These are phyloP conservation scores for Plenodomus biglobosus DNA, from an alignment of 2,329 filamentous ascomycete genomes.

Conservation along the genomic window DNA sequence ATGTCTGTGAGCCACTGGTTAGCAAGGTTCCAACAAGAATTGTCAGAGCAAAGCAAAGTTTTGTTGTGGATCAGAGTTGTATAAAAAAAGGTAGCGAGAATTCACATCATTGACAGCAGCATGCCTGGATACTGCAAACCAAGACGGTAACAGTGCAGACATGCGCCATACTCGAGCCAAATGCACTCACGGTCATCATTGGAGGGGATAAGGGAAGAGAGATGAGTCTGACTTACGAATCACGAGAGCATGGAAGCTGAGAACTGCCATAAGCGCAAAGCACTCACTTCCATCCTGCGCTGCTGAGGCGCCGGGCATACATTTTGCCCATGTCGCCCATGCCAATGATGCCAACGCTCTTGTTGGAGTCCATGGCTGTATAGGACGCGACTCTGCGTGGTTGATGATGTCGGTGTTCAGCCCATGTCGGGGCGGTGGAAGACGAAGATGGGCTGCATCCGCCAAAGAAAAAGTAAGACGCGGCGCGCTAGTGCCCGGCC, in stretches of 20 bases:
- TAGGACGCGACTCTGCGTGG: slow-evolving; percentile 25
- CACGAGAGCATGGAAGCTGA: slow-evolving; percentile 7
- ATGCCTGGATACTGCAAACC: slow-evolving; percentile 60
- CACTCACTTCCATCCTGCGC: slow-evolving; percentile 93
- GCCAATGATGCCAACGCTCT: slow-evolving; percentile 89
- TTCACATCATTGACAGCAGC: slow-evolving; percentile 95
- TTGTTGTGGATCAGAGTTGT: slow-evolving; percentile 70
- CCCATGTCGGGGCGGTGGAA: slow-evolving; percentile 27
- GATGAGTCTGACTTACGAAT: slow-evolving; percentile 31
- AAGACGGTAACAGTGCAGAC: slow-evolving; percentile 71
- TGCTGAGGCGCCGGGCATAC: slow-evolving; percentile 86
- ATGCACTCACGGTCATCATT: slow-evolving; percentile 99
- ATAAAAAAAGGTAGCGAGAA: slow-evolving; percentile 94
- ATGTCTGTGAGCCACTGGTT: slow-evolving; percentile 37
- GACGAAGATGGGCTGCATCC: slow-evolving; percentile 8
- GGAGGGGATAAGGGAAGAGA: slow-evolving; percentile 25
- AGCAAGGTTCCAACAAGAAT: slow-evolving; percentile 27
- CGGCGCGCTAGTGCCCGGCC: slow-evolving; percentile 16
- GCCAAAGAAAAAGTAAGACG: slow-evolving; percentile 23
- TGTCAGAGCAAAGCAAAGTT: slow-evolving; percentile 22
- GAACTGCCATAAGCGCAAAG: slow-evolving; percentile 21
- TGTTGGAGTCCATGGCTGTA: slow-evolving; percentile 59
- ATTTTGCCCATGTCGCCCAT: slow-evolving; percentile 99
- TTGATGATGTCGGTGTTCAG: slow-evolving; percentile 31
- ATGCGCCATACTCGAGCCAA: slow-evolving; percentile 97